These are phyloP conservation scores for Saturnispora quitensis DNA, from an alignment of 805 yeast species.

Conservation along the genomic window DNA sequence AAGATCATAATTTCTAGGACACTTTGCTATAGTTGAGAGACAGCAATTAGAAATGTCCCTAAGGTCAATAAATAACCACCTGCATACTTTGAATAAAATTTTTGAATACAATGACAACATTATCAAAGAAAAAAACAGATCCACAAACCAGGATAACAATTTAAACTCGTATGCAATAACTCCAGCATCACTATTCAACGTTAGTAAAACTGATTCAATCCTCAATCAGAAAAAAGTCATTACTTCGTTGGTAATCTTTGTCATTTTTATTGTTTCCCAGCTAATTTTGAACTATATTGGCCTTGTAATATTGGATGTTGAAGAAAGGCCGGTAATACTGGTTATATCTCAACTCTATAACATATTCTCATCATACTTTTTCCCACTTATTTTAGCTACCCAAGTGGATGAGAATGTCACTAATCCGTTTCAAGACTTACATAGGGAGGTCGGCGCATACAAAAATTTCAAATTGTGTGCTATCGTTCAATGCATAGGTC, in stretches of 20 bases:
- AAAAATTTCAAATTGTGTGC: constrained; percentile 16
- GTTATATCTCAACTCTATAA: constrained; percentile 19
- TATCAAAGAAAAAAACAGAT: background rate
- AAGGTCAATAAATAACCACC: background rate
- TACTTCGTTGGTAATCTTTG: constrained; percentile 15
- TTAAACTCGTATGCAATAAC: background rate
- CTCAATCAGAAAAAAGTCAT: constrained; percentile 17
- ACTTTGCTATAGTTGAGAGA: background rate
- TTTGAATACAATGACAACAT: background rate
- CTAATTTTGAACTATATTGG: constrained; percentile 22
- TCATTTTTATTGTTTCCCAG: constrained; percentile 21
- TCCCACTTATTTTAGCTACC: constrained; percentile 19
- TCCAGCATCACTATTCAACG: constrained; percentile 5
- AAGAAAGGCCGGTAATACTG: constrained; percentile 18
- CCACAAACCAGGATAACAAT: background rate
- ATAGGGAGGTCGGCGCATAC: constrained; percentile 18
- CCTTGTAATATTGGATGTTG: constrained; percentile 21
- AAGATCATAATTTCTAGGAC: background rate
- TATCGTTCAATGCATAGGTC: constrained; percentile 15
- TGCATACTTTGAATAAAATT: background rate
- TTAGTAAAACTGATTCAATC: constrained; percentile 22
- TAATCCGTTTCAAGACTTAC: constrained; percentile 19
- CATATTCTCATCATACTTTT: constrained; percentile 20
- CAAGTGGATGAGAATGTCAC: constrained; percentile 19
- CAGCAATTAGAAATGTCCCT: background rate